These are phyloP conservation scores for Ophiosphaerella herpotricha DNA, from an alignment of 2,329 filamentous ascomycete species.

Conservation along the genomic window DNA sequence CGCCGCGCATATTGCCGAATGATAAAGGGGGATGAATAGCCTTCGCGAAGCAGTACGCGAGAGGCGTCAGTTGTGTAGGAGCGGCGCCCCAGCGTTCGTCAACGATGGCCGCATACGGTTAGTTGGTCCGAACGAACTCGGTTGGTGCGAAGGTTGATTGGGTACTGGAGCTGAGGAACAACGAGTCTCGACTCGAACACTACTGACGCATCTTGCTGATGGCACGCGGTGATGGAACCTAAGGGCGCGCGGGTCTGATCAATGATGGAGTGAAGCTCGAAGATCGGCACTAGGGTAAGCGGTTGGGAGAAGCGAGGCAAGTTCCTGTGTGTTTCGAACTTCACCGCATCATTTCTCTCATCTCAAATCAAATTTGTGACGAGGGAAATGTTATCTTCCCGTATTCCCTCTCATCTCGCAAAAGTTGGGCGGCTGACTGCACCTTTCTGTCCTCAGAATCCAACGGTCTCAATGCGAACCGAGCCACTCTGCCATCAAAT, in stretches of 20 bases:
- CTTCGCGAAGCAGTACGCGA: slow-evolving; percentile 21
- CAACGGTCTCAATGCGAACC: too few species aligned
- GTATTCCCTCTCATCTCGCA: too few species aligned
- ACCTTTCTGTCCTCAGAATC: too few species aligned
- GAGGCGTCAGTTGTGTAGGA: slow-evolving; percentile 27
- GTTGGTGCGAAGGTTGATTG: slow-evolving; percentile 31
- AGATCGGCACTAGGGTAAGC: slow-evolving; percentile 18
- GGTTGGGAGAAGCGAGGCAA: slow-evolving; percentile 22
- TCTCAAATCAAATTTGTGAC: too few species aligned
- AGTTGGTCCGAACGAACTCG: slow-evolving; percentile 28
- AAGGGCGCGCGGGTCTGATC: slow-evolving; percentile 16
- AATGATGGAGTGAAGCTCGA: slow-evolving; percentile 13
- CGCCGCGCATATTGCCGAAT: slow-evolving; percentile 16
- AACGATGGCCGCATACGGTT: slow-evolving; percentile 29
- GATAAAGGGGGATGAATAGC: slow-evolving; percentile 9
- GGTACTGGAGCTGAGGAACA: slow-evolving; percentile 13
- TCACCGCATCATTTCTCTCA: not conserved
- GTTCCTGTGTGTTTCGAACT: slow-evolving; percentile 7
- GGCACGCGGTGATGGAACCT: slow-evolving; percentile 33
- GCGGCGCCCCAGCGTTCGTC: slow-evolving; percentile 35
- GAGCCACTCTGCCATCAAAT: too few species aligned
- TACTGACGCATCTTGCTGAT: slow-evolving; percentile 21
- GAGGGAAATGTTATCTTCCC: too few species aligned
- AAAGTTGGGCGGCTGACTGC: too few species aligned
- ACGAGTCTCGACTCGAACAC: slow-evolving; percentile 9